Conservation (phyloP, 1,139 yeast species). For the Candida freyschussii region DNA sequence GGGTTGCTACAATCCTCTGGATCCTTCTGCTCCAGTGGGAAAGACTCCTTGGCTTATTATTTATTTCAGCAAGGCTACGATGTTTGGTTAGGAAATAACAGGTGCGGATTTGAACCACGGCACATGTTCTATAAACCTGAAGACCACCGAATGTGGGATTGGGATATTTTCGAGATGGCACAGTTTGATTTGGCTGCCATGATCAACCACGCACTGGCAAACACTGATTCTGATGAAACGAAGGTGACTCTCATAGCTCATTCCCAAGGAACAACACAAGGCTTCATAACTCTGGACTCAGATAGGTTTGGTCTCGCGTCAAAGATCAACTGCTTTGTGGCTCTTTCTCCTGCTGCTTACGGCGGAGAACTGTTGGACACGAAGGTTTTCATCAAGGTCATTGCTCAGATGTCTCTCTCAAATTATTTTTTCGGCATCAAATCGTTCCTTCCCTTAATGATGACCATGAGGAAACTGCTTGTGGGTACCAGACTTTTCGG, state of each 20-base stretch:
- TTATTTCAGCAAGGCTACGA: constrained; percentile 66
- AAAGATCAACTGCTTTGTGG: constrained; percentile 62
- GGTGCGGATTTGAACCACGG: constrained; percentile 76
- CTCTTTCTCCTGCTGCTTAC: constrained; percentile 86
- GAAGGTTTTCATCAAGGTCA: constrained; percentile 43
- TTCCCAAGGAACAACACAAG: constrained; percentile 91
- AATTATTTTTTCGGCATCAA: constrained; percentile 54
- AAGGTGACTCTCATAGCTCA: constrained; percentile 71
- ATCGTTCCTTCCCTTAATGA: constrained; percentile 57
- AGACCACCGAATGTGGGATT: constrained; percentile 66
- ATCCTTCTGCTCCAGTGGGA: constrained; percentile 74
- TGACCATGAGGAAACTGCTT: constrained; percentile 41
- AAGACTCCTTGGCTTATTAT: constrained; percentile 65
- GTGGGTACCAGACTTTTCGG: constrained; percentile 52
- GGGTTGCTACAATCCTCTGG: constrained; percentile 88
- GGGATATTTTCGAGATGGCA: constrained; percentile 85
- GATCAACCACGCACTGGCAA: constrained; percentile 52
- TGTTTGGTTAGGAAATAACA: constrained; percentile 91
- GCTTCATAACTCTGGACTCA: constrained; percentile 55
- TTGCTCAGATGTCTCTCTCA: constrained; percentile 34
- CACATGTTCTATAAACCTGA: constrained; percentile 43
- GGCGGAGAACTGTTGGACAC: constrained; percentile 70
- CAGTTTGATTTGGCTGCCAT: constrained; percentile 70
- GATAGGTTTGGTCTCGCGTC: constrained; percentile 39
- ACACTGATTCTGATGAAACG: constrained; percentile 30